A percentile compares a stretch with the other conserved stretches of the same genome.
These are phyloP conservation scores for Viridothelium virens DNA, from an alignment of 495 filamentous ascomycete species.

Conservation along the genomic window DNA sequence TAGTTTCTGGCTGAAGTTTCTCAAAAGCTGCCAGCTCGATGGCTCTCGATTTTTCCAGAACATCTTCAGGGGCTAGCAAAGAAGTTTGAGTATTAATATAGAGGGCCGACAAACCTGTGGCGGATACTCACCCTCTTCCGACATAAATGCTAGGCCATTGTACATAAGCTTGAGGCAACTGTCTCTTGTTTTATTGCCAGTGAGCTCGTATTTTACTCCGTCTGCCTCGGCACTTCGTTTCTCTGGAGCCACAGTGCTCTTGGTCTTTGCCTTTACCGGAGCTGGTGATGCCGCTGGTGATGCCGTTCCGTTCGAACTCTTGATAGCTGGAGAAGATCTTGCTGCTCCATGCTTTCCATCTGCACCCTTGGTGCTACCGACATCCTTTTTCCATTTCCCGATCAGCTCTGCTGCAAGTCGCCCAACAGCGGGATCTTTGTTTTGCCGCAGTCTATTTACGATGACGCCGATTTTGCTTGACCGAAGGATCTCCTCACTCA, in stretches of 20 bases:
- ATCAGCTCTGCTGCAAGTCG: constrained; percentile 72
- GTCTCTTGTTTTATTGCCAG: constrained; percentile 63
- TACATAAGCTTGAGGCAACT: constrained; percentile 85
- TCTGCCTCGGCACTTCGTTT: constrained; percentile 76
- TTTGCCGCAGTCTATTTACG: constrained; percentile 71
- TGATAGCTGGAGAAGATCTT: constrained; percentile 33
- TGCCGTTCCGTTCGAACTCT: constrained; percentile 38
- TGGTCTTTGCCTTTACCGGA: constrained; percentile 40
- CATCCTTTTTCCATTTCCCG: constrained; percentile 74
- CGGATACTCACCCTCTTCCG: constrained; percentile 42
- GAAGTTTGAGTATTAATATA: constrained; percentile 7
- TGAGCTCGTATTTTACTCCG: constrained; percentile 61
- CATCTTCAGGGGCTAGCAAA: constrained; percentile 39
- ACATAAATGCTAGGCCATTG: constrained; percentile 62
- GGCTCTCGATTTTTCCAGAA: constrained; percentile 60
- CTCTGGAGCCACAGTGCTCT: constrained; percentile 60
- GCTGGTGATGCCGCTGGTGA: constrained; percentile 39
- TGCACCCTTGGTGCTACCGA: constrained; percentile 43
- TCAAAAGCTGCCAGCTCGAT: constrained; percentile 68
- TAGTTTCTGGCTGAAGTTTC: constrained; percentile 56
- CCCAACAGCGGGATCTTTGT: constrained; percentile 68
- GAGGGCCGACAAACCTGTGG: background rate
- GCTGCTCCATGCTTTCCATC: constrained; percentile 47
- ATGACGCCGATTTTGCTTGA: constrained; percentile 86
- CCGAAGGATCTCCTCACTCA: constrained; percentile 81